These are phyloP conservation scores for Populus tremula DNA, from an alignment of 345 rosid genomes.

Conservation along the genomic window DNA sequence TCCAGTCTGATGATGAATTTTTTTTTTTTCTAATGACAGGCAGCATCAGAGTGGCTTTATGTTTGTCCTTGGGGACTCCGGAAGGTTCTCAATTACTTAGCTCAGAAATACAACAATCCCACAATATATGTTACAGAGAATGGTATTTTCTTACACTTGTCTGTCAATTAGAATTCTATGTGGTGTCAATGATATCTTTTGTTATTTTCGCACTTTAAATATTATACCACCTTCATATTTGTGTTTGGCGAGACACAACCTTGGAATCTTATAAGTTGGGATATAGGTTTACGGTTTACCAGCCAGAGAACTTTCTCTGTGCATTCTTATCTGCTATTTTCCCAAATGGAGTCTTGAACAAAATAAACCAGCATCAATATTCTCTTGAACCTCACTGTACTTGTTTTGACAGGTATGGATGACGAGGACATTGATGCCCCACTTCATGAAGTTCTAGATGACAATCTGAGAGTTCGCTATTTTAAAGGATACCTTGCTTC, in stretches of 20 bases:
- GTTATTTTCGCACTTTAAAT: too few relatives aligned
- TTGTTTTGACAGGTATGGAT: slow-evolving; percentile 70
- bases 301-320: background rate
- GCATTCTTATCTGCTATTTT: background rate
- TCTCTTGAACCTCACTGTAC: background rate
- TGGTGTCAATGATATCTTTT: slow-evolving; percentile 1
- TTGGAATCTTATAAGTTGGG: background rate
- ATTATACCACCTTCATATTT: too few relatives aligned
- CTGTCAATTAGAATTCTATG: background rate
- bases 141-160: slow-evolving; percentile 38
- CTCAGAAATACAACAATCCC: slow-evolving; percentile 56
- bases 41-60: slow-evolving; percentile 91
- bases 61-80: slow-evolving; percentile 91
- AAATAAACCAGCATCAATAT: background rate
- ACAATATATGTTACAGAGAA: slow-evolving; percentile 73
- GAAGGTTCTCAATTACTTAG: slow-evolving; percentile 63
- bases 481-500: slow-evolving; percentile 68
- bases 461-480: slow-evolving; percentile 65
- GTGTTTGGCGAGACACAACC: too few relatives aligned
- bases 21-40: slow-evolving; percentile 43
- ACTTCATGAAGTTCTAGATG: slow-evolving; percentile 75
- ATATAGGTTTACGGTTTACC: background rate
- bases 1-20: slow-evolving; percentile 18
- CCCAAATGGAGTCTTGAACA: background rate
- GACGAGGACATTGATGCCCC: slow-evolving; percentile 69